A percentile compares a stretch with the other conserved stretches of the same genome.
phyloP scores from a whole-genome alignment of 176 grass and related monocot genomes.

The Triticum turgidum region DNA sequence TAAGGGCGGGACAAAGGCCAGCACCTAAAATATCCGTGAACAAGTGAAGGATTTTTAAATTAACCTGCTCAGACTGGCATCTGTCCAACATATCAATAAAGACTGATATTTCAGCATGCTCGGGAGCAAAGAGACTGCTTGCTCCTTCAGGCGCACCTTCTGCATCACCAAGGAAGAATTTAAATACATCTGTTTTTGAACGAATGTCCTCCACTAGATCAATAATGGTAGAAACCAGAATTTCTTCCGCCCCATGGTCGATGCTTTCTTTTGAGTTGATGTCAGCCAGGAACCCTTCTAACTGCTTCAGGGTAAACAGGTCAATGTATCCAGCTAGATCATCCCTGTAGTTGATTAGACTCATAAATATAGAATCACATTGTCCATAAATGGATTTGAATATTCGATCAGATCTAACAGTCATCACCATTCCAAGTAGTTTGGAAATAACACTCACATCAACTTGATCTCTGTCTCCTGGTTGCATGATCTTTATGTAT shows the following conservation, averaged over 20 bases:
- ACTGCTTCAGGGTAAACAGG: slow-evolving; percentile 78
- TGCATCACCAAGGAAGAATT: slow-evolving; percentile 72
- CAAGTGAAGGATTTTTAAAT: slow-evolving; percentile 79
- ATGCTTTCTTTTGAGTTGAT: slow-evolving; percentile 51
- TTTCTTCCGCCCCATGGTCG: slow-evolving; percentile 51
- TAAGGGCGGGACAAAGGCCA: slow-evolving; percentile 65
- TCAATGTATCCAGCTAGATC: slow-evolving; percentile 65
- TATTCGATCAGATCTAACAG: slow-evolving; percentile 65
- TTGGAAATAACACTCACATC: slow-evolving; percentile 46
- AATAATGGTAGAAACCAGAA: slow-evolving; percentile 58
- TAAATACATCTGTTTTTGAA: slow-evolving; percentile 59
- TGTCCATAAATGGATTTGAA: slow-evolving; percentile 58
- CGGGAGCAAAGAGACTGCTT: slow-evolving; percentile 50
- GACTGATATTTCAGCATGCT: slow-evolving; percentile 60
- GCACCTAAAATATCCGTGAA: slow-evolving; percentile 66
- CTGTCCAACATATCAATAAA: slow-evolving; percentile 73
- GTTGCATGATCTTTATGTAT: slow-evolving; percentile 53
- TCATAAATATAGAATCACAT: slow-evolving; percentile 67
- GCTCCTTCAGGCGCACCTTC: slow-evolving; percentile 52
- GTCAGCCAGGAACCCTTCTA: slow-evolving; percentile 69
- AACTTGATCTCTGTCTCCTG: slow-evolving; percentile 38
- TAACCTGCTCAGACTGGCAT: slow-evolving; percentile 73
- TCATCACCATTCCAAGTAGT: slow-evolving; percentile 67
- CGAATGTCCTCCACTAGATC: slow-evolving; percentile 63
- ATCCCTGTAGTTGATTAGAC: slow-evolving; percentile 54